Conservation (phyloP, 2,329 filamentous ascomycete genomes). For the Fusarium piperis region DNA sequence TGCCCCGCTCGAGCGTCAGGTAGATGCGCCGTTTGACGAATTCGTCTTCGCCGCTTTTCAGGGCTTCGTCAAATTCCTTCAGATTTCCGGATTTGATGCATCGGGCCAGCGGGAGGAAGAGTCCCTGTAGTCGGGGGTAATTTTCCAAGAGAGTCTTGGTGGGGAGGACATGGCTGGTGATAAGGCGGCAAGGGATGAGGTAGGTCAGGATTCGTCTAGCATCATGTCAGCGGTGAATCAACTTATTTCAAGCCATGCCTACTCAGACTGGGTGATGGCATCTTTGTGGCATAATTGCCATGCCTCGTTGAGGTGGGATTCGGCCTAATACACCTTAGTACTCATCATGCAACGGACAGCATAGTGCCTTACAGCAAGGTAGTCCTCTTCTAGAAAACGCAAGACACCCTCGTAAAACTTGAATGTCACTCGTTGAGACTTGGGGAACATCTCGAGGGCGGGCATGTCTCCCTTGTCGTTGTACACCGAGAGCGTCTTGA, state of each 20-base stretch:
- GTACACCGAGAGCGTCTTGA: slow-evolving; percentile 83
- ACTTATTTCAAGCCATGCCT: slow-evolving; percentile 41
- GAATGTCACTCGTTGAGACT: slow-evolving; percentile 92
- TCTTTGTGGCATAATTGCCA: slow-evolving; percentile 82
- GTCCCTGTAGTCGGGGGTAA: slow-evolving; percentile 77
- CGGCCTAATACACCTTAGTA: slow-evolving; percentile 64
- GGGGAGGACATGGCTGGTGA: slow-evolving; percentile 88
- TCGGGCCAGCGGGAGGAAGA: slow-evolving; percentile 80
- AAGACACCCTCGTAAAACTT: slow-evolving; percentile 96
- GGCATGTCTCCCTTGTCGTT: slow-evolving; percentile 80
- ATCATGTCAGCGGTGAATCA: slow-evolving; percentile 6
- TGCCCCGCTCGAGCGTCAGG: slow-evolving; percentile 88
- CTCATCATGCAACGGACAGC: background rate
- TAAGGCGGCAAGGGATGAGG: slow-evolving; percentile 89
- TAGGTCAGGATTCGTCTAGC: slow-evolving; percentile 88
- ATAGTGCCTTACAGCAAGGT: slow-evolving; percentile 68
- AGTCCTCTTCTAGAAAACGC: slow-evolving; percentile 95
- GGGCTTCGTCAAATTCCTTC: slow-evolving; percentile 81
- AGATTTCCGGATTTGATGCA: slow-evolving; percentile 88
- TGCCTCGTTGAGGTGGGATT: slow-evolving; percentile 81
- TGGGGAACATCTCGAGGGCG: slow-evolving; percentile 80
- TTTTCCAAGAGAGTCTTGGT: slow-evolving; percentile 74
- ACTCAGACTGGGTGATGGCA: slow-evolving; percentile 83
- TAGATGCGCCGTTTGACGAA: slow-evolving; percentile 95
- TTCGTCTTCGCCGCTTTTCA: slow-evolving; percentile 85